Conservation (phyloP, 345 rosid genomes). For the Theobroma cacao region DNA sequence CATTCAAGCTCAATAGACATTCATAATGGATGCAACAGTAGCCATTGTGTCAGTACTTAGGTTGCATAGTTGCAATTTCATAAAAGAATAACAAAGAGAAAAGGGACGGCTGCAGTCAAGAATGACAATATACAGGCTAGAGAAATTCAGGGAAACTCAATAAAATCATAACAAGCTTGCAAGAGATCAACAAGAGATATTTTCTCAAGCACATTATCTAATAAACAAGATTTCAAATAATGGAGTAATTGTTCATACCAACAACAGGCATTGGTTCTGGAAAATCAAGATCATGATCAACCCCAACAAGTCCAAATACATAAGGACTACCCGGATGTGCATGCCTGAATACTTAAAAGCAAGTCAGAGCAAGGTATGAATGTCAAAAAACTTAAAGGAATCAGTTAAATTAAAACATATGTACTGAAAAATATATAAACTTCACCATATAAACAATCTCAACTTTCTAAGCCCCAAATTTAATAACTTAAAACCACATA, state of each 20-base stretch:
- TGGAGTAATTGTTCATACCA: slow-evolving; percentile 44
- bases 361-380: slow-evolving; percentile 37
- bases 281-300: slow-evolving; percentile 96
- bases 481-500: not conserved
- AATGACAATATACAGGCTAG: not conserved
- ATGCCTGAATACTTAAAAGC: slow-evolving; percentile 63
- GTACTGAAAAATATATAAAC: not conserved
- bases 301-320: slow-evolving; percentile 94
- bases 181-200: not conserved
- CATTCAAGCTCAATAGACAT: not conserved
- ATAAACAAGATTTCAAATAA: not conserved
- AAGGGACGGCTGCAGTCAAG: not conserved
- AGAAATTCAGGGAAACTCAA: not conserved
- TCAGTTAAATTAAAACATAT: not conserved
- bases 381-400: not conserved
- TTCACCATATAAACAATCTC: not conserved
- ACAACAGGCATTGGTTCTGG: slow-evolving; percentile 98
- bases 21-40: not conserved
- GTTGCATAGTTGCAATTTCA: not conserved
- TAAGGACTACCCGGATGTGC: slow-evolving; percentile 99
- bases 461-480: not conserved
- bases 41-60: not conserved
- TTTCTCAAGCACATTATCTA: not conserved
- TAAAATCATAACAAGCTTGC: not conserved
- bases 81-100: not conserved